Conservation (phyloP, 441 rosid species). For the Omphalea diandra region DNA sequence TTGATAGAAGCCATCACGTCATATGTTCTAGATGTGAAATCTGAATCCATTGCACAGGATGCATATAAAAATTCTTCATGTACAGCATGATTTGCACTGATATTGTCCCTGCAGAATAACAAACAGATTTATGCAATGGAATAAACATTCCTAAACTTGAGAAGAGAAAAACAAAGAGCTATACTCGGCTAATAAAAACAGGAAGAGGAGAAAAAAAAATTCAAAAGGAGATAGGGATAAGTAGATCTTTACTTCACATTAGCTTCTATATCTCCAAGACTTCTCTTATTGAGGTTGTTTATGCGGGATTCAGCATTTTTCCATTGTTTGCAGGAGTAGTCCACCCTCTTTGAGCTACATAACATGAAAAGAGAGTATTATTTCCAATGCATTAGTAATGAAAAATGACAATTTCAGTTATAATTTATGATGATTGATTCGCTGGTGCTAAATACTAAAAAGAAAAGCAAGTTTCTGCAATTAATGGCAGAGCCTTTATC, state of each 20-base stretch:
- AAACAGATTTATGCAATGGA: background rate
- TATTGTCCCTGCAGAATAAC: constrained; percentile 52
- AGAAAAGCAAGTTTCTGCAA: no score
- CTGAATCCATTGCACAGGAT: constrained; percentile 43
- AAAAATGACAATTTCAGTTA: background rate
- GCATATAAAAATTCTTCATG: constrained; percentile 43
- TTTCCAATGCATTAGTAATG: background rate
- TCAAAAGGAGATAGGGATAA: constrained; percentile 9
- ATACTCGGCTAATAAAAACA: no score
- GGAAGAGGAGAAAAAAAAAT: constrained; percentile 5
- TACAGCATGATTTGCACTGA: constrained; percentile 30
- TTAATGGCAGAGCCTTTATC: no score
- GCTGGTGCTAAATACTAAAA: no score
- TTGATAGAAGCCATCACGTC: constrained; percentile 44
- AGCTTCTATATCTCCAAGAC: constrained; percentile 40
- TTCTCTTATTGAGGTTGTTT: constrained; percentile 34
- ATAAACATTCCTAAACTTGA: background rate
- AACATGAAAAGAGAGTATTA: constrained; percentile 5
- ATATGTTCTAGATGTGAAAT: constrained; percentile 37
- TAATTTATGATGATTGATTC: no score
- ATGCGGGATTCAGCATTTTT: constrained; percentile 44
- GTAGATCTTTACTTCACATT: constrained; percentile 40
- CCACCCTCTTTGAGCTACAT: constrained; percentile 54
- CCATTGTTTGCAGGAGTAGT: constrained; percentile 54
- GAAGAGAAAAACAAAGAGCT: constrained; percentile 4